Evolutionary conservation across 2,329 filamentous ascomycete species (phyloP), one percentile per base, ranked within the genome.

Genomic region (Talaromyces sp.): DNA sequence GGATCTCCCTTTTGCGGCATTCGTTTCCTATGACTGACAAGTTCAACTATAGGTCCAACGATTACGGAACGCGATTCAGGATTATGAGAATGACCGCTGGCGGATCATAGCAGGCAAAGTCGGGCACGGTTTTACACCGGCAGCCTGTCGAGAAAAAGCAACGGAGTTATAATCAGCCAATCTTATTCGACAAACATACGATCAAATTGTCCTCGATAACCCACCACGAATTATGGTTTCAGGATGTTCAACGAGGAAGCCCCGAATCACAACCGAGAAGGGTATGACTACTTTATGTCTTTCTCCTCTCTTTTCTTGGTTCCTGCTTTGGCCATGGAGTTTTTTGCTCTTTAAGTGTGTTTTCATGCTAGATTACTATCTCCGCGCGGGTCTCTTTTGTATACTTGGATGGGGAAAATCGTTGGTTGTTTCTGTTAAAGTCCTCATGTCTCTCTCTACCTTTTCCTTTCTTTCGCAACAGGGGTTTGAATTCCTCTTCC

Each of bases 91-190:
- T 80, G 93, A 97, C 77, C 92, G 92, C 75, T 97, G 93, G 93
- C 90, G 92, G 70, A 92, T 96, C 73, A 89, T 97, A 68, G 90
- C 93, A 66, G 90, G 91, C 73, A 97, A 96, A 79, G 90, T 97
- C 72, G 93, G 93, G 67, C 91, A 89, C 60, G 93, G 93, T 56
- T 96, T 96, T 75, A 95, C 92, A 43, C 91, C 93, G 47, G 87
- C 88, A 41, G 92, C 93, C 52, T 97, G 93, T 80, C 90, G 90
- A 76, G 92, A 96, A 73, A 90, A 92, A 72, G 89, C 89, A 37
- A 81, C 85, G 66, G 86, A 92, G 78, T 78, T 93, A 64, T 70
- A 68, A 65, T 47, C 47, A 59, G n/a, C 10, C 24, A 39, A 56
- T 56, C n/a, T 39, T 56, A 24, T 24, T 31, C 27, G 19, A 5